Percentiles rank a stretch among this genome's conserved stretches.
phyloP scores from a whole-genome alignment of 257 asterid genomes.

The Scutellaria galericulata region DNA sequence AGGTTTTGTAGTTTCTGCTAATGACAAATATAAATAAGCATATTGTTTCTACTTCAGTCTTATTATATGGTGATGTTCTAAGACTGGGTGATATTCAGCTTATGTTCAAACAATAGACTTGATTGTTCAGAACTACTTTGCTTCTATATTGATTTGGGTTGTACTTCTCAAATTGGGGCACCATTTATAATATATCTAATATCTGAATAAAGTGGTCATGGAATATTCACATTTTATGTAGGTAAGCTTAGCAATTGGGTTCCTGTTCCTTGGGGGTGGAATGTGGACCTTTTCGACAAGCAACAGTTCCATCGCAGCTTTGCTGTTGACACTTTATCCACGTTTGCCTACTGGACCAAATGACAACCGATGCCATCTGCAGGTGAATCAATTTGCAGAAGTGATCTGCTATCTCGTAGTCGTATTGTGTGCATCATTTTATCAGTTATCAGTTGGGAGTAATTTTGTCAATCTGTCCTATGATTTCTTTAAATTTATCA shows the following conservation, averaged over 20 bases:
- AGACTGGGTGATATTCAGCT: slow-evolving; percentile 4
- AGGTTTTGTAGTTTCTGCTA: not conserved
- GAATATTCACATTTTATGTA: slow-evolving; percentile 42
- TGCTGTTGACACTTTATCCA: slow-evolving; percentile 89
- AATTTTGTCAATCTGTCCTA: slow-evolving; percentile 6
- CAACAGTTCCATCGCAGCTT: slow-evolving; percentile 85
- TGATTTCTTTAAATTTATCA: slow-evolving; percentile 12
- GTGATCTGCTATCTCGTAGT: slow-evolving; percentile 2
- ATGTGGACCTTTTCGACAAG: slow-evolving; percentile 93
- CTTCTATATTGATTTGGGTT: slow-evolving; percentile 7
- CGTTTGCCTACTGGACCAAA: slow-evolving; percentile 96
- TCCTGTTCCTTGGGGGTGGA: slow-evolving; percentile 97
- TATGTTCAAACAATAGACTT: not conserved
- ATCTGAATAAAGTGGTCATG: slow-evolving; percentile 25
- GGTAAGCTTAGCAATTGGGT: slow-evolving; percentile 95
- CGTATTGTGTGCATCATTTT: slow-evolving; percentile 23
- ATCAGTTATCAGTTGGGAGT: slow-evolving; percentile 4
- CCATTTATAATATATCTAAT: slow-evolving; percentile 10
- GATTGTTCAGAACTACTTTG: slow-evolving; percentile 15
- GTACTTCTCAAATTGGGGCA: not conserved
- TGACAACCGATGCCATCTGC: slow-evolving; percentile 99
- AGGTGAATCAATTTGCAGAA: slow-evolving; percentile 59
- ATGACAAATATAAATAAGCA: not conserved
- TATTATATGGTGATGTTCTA: too few relatives aligned
- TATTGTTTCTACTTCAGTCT: too few relatives aligned